phyloP scores from a whole-genome alignment of 2,329 filamentous ascomycete species.

The Pseudogymnoascus sp. region DNA sequence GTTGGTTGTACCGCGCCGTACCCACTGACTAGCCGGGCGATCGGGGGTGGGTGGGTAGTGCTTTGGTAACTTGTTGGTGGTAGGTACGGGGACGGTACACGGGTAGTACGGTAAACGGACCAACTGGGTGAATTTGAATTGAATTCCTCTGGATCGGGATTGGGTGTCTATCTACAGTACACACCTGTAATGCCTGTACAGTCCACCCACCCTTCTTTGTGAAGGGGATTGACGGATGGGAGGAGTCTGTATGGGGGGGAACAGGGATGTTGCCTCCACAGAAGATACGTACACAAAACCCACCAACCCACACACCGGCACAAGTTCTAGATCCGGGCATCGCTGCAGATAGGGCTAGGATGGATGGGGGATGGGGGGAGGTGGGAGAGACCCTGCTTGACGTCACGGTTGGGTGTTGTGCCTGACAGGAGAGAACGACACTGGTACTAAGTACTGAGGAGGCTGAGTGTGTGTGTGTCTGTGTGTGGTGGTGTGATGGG shows the following conservation, averaged over 20 bases:
- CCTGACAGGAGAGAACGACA: background rate
- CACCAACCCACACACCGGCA: background rate
- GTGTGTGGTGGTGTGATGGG: no score
- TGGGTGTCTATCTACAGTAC: no score
- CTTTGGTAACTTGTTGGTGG: background rate
- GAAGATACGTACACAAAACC: background rate
- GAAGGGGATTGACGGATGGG: no score
- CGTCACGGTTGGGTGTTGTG: background rate
- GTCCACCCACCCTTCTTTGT: no score
- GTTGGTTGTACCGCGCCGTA: no score
- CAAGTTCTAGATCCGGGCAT: background rate
- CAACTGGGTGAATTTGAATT: no score
- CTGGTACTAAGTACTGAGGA: background rate
- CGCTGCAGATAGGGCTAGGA: background rate
- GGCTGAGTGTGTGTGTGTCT: background rate
- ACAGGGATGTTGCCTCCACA: no score
- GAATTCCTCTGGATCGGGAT: no score
- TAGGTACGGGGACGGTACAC: no score
- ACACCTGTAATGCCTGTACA: no score
- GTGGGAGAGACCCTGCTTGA: background rate
- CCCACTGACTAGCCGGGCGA: background rate
- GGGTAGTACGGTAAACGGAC: no score
- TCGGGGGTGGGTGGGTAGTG: background rate
- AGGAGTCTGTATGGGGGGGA: no score
- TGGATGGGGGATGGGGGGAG: background rate